Evolutionary conservation across 768 basidiomycete genomes (phyloP), one percentile per base, ranked within the genome.

Genomic region (Macrolepiota dolichaula): DNA sequence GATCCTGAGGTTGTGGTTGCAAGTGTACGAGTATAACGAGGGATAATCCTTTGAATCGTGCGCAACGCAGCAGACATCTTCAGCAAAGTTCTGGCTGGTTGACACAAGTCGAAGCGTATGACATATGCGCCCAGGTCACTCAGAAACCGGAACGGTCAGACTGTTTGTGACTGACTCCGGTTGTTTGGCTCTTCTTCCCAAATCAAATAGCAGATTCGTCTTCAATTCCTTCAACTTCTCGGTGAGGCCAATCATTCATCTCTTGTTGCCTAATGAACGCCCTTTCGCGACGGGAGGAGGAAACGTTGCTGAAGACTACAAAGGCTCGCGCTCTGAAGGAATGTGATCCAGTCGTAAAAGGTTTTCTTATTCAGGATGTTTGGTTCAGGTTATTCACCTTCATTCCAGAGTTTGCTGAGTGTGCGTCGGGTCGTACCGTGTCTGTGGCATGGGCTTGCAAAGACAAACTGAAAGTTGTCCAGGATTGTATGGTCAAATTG

Each of bases 401-500:
- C 56, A 44, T 35, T 44, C 17, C 70, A 96, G 94, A 84, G 55
- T 96, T 94, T 69, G 93, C 93, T 15, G 80, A 85, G n/a, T 96
- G 94, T 70, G 87, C 90, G 1, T 77, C 81, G 57, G 92, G 92
- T 7, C 84, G 94, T 7, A 91, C 88, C 2, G 73, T 96, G 55
- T 92, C 93, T 4, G 88, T 94, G 25, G 88, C 87, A 13, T 96
- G 94, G 94, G 84, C 86, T 24, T 96, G 94, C 70, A 85, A 81
- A 69, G 79, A 78, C 35, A 81, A 87, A 69, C 83, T 91, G 57
- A 85, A 83, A 66, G 77, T 74, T 12, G 79, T 95, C 46, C 89
- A 95, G 69, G 80, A 82, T 1, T 96, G 94, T 70, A 88, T 96
- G 83, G 68, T 87, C 13, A 84, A 86, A 70, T 92, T 84, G 93